Base-by-base conservation (phyloP, 345 rosid genomes). In the Physaria fendleri region DNA sequence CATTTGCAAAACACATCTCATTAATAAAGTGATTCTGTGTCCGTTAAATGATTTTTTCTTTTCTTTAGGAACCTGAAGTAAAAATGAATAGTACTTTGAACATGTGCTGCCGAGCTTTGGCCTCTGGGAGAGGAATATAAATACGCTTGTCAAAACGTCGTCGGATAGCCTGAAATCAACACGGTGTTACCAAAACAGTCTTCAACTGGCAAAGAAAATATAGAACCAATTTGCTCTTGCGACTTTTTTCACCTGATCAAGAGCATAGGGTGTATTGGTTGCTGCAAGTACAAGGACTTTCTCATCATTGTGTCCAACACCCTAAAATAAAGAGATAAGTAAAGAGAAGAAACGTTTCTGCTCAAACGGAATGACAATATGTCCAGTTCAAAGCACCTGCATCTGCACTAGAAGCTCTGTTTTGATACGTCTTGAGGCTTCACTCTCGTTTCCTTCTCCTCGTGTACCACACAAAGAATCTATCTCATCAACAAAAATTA, bases 221-320 rank as follows among this genome's bases (percentile, higher is more conserved):
- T 12, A 34, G 8, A 62, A 42, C 62, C 50, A 23, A 71, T 9
- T 11, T 17, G 14, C 51, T 33, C n/a, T 13, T 23, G 16, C 11
- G 47, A 21, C 24, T 32, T 43, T 43, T 30, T 56, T 64, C 17
- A 81, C 96, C 87, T 87, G 98, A 84, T 87, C 96, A 43, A 91
- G 77, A 40, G 98, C 87, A 76, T 91, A 87, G 5, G 98, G 98
- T 18, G 96, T 87, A 70, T 87, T 87, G 50, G 96, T 87, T 29
- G 98, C 98, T 42, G 96, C 94, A 74, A 87, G 97, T 68, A 90
- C 83, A 58, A 90, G 97, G 71, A 90, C 97, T 77, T 90, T 90
- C 70, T 82, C 80, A 67, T 90, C 97, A 59, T 75, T 81, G 77
- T 85, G 75, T 39, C 96, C 96, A 52, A 90, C 96, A 62, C 97